These are phyloP conservation scores for Penicillium angulare DNA, from an alignment of 495 filamentous ascomycete species.

Conservation along the genomic window DNA sequence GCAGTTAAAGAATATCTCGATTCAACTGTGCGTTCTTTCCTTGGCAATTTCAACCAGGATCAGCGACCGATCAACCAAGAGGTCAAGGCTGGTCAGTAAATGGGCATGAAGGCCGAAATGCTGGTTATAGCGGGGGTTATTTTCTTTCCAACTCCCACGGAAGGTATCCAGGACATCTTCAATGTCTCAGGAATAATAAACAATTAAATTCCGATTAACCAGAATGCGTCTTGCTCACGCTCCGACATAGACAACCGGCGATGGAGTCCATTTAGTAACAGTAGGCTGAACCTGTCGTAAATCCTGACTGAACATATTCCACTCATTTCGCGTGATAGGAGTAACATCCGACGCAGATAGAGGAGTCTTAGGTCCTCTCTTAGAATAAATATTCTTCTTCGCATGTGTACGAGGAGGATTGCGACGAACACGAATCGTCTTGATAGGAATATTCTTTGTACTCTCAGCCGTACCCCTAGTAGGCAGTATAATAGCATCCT, in stretches of 20 bases:
- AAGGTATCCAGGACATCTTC: no score
- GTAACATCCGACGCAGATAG: constrained; percentile 47
- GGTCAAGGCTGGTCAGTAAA: not conserved
- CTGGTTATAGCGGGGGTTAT: not conserved
- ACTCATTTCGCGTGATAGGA: constrained; percentile 47
- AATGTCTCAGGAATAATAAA: not conserved
- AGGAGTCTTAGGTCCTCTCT: constrained; percentile 44
- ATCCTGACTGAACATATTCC: constrained; percentile 43
- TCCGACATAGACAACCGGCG: constrained; percentile 35
- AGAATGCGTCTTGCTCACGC: no score
- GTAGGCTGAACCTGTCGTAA: constrained; percentile 31
- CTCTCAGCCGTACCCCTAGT: constrained; percentile 20
- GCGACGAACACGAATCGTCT: constrained; percentile 20
- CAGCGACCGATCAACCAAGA: no score
- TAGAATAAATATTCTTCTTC: constrained; percentile 15
- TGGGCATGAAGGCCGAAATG: not conserved
- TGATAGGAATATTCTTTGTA: constrained; percentile 23
- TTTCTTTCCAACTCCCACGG: not conserved
- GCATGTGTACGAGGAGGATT: constrained; percentile 17
- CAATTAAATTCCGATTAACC: not conserved
- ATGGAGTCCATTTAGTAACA: constrained; percentile 47
- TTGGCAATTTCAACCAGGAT: no score
- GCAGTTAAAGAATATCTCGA: not conserved
- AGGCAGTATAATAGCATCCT: constrained; percentile 45
- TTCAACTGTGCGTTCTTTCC: no score